phyloP scores from a whole-genome alignment of 2,329 filamentous ascomycete genomes.

The Neonectria ditissima region DNA sequence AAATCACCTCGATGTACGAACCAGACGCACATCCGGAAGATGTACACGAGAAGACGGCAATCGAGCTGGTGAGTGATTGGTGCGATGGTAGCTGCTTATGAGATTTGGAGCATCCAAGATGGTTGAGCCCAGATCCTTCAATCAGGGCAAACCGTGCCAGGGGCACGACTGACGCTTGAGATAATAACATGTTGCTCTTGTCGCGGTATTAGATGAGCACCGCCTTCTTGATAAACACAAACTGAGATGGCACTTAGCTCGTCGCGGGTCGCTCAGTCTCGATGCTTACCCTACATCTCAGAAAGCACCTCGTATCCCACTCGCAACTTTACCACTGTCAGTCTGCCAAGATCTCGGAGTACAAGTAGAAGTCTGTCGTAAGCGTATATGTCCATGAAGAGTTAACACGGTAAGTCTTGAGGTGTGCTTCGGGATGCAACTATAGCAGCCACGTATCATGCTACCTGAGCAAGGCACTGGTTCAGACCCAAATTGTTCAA shows the following conservation, averaged over 20 bases:
- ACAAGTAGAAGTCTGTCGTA: not conserved
- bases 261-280: not conserved
- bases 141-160: not conserved
- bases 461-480: not conserved
- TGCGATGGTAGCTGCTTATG: no score
- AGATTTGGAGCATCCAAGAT: no score
- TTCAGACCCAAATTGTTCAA: constrained; percentile 3
- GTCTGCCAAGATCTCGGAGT: no score
- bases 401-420: not conserved
- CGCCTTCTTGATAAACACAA: not conserved
- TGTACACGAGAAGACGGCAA: not conserved
- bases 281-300: not conserved
- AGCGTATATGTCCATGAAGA: not conserved
- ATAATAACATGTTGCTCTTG: not conserved
- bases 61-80: not conserved
- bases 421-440: not conserved
- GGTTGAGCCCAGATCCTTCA: not conserved
- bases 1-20: not conserved
- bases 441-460: not conserved
- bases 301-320: not conserved
- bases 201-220: not conserved
- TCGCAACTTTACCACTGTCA: no score
- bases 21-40: not conserved
- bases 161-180: not conserved
- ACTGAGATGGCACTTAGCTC: not conserved